Evolutionary conservation across 1,284 basidiomycete species (phyloP).

Genomic region (Ganoderma lingzhi): DNA sequence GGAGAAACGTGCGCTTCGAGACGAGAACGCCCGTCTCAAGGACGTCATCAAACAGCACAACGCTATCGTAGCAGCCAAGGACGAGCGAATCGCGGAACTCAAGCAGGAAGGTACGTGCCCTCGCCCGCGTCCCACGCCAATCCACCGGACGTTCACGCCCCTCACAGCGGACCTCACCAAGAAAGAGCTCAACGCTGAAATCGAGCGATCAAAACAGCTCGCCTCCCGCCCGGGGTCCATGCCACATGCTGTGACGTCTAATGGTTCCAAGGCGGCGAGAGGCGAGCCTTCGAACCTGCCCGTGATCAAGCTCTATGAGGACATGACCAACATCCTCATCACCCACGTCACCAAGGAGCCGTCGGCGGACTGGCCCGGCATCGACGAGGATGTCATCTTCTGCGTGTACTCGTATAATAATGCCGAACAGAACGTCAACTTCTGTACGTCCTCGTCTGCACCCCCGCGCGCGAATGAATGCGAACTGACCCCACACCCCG

Average conservation of each 20-base stretch:
- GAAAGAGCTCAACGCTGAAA: constrained; percentile 67
- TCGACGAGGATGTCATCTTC: constrained; percentile 41
- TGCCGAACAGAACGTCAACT: constrained; percentile 13
- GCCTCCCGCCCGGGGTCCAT: constrained; percentile 45
- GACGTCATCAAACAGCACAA: constrained; percentile 54
- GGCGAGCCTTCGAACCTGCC: constrained; percentile 61
- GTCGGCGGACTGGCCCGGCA: constrained; percentile 34
- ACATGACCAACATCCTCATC: constrained; percentile 49
- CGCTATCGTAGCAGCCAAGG: constrained; percentile 52
- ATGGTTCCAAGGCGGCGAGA: constrained; percentile 42
- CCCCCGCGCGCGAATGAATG: background rate
- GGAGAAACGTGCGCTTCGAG: constrained; percentile 62
- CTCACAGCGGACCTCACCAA: constrained; percentile 47
- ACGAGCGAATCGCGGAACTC: constrained; percentile 53
- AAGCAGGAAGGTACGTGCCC: constrained; percentile 52
- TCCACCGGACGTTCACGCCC: background rate
- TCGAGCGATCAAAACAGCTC: constrained; percentile 62
- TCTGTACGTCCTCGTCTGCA: constrained; percentile 19
- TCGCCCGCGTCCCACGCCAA: background rate
- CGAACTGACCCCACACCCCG: background rate
- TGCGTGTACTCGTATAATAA: constrained; percentile 44
- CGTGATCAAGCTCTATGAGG: constrained; percentile 49
- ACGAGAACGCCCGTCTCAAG: constrained; percentile 57
- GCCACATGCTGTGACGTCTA: background rate
- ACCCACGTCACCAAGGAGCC: constrained; percentile 41